phyloP scores from a whole-genome alignment of 2,329 filamentous ascomycete species.

The Xylaria arbuscula region DNA sequence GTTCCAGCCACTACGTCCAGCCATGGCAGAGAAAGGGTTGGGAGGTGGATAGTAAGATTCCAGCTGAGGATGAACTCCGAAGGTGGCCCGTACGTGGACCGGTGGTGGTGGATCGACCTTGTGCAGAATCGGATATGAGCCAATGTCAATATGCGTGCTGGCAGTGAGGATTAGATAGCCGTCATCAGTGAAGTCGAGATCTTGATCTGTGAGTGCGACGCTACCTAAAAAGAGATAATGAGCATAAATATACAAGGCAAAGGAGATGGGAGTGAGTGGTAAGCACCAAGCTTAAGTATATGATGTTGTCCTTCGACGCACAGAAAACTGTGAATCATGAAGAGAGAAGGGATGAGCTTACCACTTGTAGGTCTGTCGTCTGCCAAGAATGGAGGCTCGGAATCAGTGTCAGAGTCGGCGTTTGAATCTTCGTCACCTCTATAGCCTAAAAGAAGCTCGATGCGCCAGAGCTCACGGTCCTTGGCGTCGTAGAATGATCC shows the following conservation, averaged over 20 bases:
- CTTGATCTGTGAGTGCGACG: not conserved
- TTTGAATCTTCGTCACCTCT: conserved; percentile 23
- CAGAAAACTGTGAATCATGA: not conserved
- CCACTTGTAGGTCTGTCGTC: conserved; percentile 5
- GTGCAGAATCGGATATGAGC: conserved; percentile 16
- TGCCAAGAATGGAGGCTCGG: conserved; percentile 14
- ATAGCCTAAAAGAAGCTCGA: conserved; percentile 55
- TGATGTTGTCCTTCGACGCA: not conserved
- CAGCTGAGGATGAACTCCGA: not conserved
- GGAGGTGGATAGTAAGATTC: not conserved
- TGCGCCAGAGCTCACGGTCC: conserved; percentile 59
- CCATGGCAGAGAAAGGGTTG: conserved; percentile 34
- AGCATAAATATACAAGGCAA: not conserved
- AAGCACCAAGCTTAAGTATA: too few relatives aligned
- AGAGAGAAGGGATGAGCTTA: conserved; percentile 6
- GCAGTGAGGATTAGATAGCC: conserved; percentile 22
- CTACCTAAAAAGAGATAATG: conserved; percentile 3
- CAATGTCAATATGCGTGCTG: conserved; percentile 12
- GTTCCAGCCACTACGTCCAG: conserved; percentile 42
- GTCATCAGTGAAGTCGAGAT: conserved; percentile 20
- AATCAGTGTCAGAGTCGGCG: conserved; percentile 26
- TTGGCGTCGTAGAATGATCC: conserved; percentile 60
- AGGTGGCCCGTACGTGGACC: not conserved
- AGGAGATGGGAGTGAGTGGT: not conserved
- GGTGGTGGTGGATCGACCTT: not conserved